Percentiles rank a stretch among this genome's conserved stretches.
phyloP scores from a whole-genome alignment of 2,329 filamentous ascomycete species.

The Tolypocladium album region DNA sequence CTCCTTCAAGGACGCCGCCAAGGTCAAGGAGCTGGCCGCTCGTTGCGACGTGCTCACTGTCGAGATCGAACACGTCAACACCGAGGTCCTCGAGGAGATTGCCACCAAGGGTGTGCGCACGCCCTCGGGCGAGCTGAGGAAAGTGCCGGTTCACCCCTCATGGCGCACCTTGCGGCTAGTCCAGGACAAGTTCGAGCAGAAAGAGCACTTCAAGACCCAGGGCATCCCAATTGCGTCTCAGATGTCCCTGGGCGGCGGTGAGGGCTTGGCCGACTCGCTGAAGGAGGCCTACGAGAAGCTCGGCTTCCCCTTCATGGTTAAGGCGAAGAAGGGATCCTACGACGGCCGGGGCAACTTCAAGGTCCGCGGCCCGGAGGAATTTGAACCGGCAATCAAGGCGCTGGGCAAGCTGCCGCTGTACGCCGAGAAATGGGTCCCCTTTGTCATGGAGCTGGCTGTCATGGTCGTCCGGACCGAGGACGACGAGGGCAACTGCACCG shows the following conservation, averaged over 20 bases:
- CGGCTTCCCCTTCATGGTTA: slow-evolving; percentile 85
- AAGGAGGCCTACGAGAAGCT: slow-evolving; percentile 51
- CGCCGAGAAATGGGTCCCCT: slow-evolving; percentile 81
- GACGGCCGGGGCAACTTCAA: slow-evolving; percentile 69
- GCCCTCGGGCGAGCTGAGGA: slow-evolving; percentile 20
- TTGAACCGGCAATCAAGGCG: slow-evolving; percentile 54
- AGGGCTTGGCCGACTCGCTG: slow-evolving; percentile 50
- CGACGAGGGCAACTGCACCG: slow-evolving; percentile 34
- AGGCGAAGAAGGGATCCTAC: slow-evolving; percentile 81
- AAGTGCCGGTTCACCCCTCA: slow-evolving; percentile 61
- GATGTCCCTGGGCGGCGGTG: slow-evolving; percentile 45
- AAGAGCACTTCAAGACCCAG: slow-evolving; percentile 60
- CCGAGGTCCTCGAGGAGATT: slow-evolving; percentile 78
- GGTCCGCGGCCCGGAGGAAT: slow-evolving; percentile 31
- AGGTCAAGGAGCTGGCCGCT: slow-evolving; percentile 69
- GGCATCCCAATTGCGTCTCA: slow-evolving; percentile 66
- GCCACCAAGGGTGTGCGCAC: slow-evolving; percentile 45
- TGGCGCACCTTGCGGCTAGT: slow-evolving; percentile 82
- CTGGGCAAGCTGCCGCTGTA: slow-evolving; percentile 67
- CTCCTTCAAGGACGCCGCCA: slow-evolving; percentile 74
- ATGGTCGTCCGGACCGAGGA: slow-evolving; percentile 91
- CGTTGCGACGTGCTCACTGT: slow-evolving; percentile 76
- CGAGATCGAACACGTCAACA: slow-evolving; percentile 93
- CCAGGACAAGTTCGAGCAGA: slow-evolving; percentile 89
- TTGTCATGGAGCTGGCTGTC: slow-evolving; percentile 78